Conservation (phyloP, 441 rosid genomes). For the Eruca vesicaria region DNA sequence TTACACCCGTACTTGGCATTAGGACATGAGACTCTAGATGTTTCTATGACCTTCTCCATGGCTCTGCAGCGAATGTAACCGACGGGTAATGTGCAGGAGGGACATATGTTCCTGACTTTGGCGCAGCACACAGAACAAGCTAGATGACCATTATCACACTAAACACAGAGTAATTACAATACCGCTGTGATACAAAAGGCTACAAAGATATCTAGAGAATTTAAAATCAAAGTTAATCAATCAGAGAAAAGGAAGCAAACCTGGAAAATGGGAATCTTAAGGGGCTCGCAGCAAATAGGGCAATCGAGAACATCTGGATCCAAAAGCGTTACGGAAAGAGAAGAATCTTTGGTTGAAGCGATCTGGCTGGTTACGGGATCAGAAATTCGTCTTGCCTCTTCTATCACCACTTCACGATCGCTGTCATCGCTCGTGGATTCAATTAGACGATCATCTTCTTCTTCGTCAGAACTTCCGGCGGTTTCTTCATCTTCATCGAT, state of each 20-base stretch:
- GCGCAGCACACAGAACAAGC: slow-evolving; percentile 66
- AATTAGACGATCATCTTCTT: neutral
- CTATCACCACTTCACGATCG: neutral
- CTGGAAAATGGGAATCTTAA: slow-evolving; percentile 51
- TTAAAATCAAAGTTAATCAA: neutral
- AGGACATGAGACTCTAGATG: slow-evolving; percentile 48
- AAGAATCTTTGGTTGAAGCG: slow-evolving; percentile 19
- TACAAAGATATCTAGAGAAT: neutral
- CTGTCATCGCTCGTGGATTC: slow-evolving; percentile 9
- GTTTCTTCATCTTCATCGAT: slow-evolving; percentile 31
- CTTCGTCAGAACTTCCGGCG: slow-evolving; percentile 24
- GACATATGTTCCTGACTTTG: slow-evolving; percentile 53
- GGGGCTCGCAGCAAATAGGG: slow-evolving; percentile 46
- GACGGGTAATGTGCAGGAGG: slow-evolving; percentile 56
- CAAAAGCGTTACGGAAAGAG: slow-evolving; percentile 34
- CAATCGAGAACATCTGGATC: slow-evolving; percentile 62
- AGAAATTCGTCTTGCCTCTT: neutral
- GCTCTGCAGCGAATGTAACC: slow-evolving; percentile 70
- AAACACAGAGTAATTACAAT: neutral
- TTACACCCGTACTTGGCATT: slow-evolving; percentile 50
- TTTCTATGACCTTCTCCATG: slow-evolving; percentile 66
- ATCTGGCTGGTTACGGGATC: neutral
- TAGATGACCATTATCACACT: slow-evolving; percentile 77
- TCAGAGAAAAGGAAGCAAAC: slow-evolving; percentile 23
- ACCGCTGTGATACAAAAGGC: neutral